Percentiles rank a stretch among this genome's conserved stretches.
Conservation (phyloP, 805 yeast genomes). For the Candida mattraensis region DNA sequence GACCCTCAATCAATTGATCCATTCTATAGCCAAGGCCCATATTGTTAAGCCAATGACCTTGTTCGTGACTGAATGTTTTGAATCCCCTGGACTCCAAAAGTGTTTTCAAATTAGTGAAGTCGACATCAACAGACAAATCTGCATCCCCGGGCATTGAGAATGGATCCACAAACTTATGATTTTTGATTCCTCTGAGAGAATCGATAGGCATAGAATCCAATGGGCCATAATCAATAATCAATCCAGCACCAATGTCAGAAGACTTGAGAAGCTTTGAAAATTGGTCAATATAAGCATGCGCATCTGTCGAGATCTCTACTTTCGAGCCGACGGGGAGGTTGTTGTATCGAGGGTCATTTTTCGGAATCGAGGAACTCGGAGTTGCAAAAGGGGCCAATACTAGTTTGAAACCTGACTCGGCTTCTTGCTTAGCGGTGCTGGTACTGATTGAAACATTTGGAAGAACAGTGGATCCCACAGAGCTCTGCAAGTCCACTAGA, state of each 20-base stretch:
- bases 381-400: constrained; percentile 60
- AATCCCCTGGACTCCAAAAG: constrained; percentile 31
- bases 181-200: constrained; percentile 68
- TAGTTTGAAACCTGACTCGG: constrained; percentile 46
- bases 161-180: constrained; percentile 75
- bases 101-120: constrained; percentile 57
- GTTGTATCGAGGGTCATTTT: constrained; percentile 47
- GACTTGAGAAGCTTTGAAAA: constrained; percentile 42
- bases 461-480: constrained; percentile 12
- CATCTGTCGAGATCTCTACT: constrained; percentile 75
- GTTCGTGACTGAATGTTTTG: constrained; percentile 41
- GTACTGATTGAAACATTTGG: constrained; percentile 24
- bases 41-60: constrained; percentile 75
- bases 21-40: constrained; percentile 75
- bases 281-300: constrained; percentile 55
- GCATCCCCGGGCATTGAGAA: constrained; percentile 75
- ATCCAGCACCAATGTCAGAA: constrained; percentile 55
- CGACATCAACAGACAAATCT: constrained; percentile 83
- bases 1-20: constrained; percentile 51
- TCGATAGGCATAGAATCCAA: constrained; percentile 60
- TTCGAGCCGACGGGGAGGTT: constrained; percentile 55
- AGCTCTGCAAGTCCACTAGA: constrained; percentile 54
- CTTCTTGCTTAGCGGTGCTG: constrained; percentile 5
- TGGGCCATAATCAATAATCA: constrained; percentile 80
- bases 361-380: constrained; percentile 59